Percentiles rank a stretch among this genome's conserved stretches.
phyloP scores from a whole-genome alignment of 1,284 basidiomycete genomes.

The Ceratobasidium sp. region DNA sequence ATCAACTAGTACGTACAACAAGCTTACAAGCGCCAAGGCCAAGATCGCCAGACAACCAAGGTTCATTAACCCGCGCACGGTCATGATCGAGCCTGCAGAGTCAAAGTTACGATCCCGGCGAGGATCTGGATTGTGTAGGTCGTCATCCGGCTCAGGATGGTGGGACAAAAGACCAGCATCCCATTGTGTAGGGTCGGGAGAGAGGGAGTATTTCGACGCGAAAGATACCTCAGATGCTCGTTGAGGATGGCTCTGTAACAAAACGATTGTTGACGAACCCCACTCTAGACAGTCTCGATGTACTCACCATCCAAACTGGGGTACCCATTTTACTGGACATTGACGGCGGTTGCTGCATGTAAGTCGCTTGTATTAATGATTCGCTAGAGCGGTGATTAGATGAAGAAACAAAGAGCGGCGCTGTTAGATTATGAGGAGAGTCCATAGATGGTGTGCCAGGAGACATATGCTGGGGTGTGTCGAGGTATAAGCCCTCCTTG shows the following conservation, averaged over 20 bases:
- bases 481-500: not conserved
- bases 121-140: constrained; percentile 62
- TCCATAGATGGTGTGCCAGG: not conserved
- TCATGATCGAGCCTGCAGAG: constrained; percentile 72
- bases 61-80: constrained; percentile 76
- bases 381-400: not conserved
- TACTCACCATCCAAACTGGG: not conserved
- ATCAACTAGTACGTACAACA: constrained; percentile 68
- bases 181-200: constrained; percentile 48
- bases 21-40: constrained; percentile 66
- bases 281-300: not conserved
- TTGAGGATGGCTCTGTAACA: not conserved
- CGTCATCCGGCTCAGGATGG: constrained; percentile 55
- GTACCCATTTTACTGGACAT: not conserved
- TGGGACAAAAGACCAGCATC: constrained; percentile 41
- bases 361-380: not conserved
- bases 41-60: constrained; percentile 79
- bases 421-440: not conserved
- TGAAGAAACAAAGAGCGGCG: not conserved
- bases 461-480: not conserved
- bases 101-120: constrained; percentile 72
- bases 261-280: not conserved
- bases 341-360: not conserved
- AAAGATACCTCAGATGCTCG: constrained; percentile 5
- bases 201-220: constrained; percentile 45